phyloP scores from a whole-genome alignment of 164 flowering plant species.

The Brasenia schreberi region DNA sequence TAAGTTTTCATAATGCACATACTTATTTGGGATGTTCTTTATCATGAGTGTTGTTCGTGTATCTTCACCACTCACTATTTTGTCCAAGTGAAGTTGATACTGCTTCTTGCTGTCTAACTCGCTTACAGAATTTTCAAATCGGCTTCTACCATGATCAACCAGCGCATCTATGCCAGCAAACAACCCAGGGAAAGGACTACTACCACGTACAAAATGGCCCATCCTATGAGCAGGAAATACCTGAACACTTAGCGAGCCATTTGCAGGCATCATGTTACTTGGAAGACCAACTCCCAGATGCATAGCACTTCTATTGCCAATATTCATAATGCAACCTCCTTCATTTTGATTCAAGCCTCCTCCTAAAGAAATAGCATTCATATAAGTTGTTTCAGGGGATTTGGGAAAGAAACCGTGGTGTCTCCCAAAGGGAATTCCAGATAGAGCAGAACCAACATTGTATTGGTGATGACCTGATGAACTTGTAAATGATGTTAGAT shows the following conservation, averaged over 20 bases:
- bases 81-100: conserved; percentile 87
- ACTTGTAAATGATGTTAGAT: conserved; percentile 29
- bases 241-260: conserved; percentile 48
- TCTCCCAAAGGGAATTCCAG: conserved; percentile 58
- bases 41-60: conserved; percentile 85
- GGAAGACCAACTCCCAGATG: conserved; percentile 30
- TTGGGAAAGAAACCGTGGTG: conserved; percentile 58
- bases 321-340: conserved; percentile 35
- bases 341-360: conserved; percentile 40
- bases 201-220: conserved; percentile 42
- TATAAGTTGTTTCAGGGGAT: conserved; percentile 50
- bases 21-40: conserved; percentile 96
- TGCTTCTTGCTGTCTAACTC: conserved; percentile 67
- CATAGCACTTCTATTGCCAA: conserved; percentile 33
- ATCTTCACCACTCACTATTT: conserved; percentile 73
- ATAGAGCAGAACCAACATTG: conserved; percentile 97
- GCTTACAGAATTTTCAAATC: conserved; percentile 43
- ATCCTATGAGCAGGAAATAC: conserved; percentile 54
- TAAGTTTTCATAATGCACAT: conserved; percentile 9
- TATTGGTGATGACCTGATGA: conserved; percentile 24
- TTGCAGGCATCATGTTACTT: conserved; percentile 34
- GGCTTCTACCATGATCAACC: conserved; percentile 47
- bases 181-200: conserved; percentile 17
- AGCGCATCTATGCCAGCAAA: conserved; percentile 30
- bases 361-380: conserved; percentile 36